Evolutionary conservation across 2,329 filamentous ascomycete genomes (phyloP).

Genomic region (Pestalotiopsis sp.): DNA sequence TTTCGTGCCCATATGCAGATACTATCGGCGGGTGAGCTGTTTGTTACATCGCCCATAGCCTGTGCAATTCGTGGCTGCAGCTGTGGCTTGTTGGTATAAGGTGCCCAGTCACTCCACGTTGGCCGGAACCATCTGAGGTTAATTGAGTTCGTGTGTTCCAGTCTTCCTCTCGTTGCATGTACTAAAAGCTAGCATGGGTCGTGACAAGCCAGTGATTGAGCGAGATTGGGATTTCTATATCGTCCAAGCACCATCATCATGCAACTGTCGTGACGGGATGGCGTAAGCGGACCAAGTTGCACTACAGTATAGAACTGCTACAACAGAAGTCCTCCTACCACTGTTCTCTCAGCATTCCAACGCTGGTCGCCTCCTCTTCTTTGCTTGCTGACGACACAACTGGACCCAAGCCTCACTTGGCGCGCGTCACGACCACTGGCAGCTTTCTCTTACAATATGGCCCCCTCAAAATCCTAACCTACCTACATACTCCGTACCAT

Average conservation of each 20-base stretch:
- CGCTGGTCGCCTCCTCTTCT: neutral
- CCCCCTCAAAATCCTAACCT: neutral
- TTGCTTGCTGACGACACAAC: neutral
- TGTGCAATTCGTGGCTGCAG: neutral
- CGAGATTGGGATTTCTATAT: neutral
- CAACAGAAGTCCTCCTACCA: neutral
- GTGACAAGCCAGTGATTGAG: neutral
- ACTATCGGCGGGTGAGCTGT: neutral
- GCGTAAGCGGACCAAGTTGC: neutral
- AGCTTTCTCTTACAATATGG: neutral
- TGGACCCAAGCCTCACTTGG: neutral
- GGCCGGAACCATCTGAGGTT: neutral
- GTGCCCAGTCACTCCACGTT: neutral
- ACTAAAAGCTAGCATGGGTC: neutral
- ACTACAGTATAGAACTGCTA: neutral
- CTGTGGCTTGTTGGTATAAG: neutral
- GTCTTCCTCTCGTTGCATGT: neutral
- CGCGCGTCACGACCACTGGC: neutral
- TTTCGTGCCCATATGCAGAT: neutral
- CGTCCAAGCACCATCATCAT: neutral
- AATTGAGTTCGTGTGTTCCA: neutral
- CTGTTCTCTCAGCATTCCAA: neutral
- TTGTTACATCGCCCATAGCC: neutral
- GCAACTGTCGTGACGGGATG: neutral
- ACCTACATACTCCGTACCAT: neutral